A percentile compares a stretch with the other conserved stretches of the same genome.
These are phyloP conservation scores for Wallacemonas collosoma DNA, from an alignment of 208 protist species.

Conservation along the genomic window DNA sequence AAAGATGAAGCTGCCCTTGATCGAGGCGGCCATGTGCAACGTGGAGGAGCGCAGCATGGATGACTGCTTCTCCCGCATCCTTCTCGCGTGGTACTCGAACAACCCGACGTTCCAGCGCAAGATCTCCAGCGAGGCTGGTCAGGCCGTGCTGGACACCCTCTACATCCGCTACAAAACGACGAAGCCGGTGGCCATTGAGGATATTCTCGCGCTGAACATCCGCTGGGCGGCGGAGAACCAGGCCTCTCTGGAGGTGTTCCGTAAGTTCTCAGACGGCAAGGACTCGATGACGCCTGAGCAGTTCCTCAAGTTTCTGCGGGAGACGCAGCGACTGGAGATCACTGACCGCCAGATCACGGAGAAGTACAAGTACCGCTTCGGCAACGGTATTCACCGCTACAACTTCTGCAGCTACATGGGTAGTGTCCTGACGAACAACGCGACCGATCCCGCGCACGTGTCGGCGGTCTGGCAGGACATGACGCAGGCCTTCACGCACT, in stretches of 20 bases:
- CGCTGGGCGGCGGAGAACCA: conserved; percentile 66
- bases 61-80: conserved; percentile 80
- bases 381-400: conserved; percentile 81
- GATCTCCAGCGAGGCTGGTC: conserved; percentile 36
- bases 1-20: conserved; percentile 53
- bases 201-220: conserved; percentile 65
- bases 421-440: conserved; percentile 83
- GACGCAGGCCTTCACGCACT: conserved; percentile 87
- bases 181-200: conserved; percentile 54
- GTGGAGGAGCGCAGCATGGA: conserved; percentile 82
- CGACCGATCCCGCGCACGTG: conserved; percentile 70
- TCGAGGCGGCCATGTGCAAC: conserved; percentile 46
- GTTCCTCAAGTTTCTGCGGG: conserved; percentile 76
- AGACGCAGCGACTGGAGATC: conserved; percentile 65
- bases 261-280: conserved; percentile 63
- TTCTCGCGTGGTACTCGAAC: conserved; percentile 71
- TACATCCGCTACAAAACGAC: conserved; percentile 58
- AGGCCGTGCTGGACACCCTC: conserved; percentile 58
- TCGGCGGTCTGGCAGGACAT: conserved; percentile 90
- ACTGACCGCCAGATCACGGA: conserved; percentile 78
- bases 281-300: conserved; percentile 75
- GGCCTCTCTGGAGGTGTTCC: conserved; percentile 74
- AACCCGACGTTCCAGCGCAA: conserved; percentile 53
- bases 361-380: conserved; percentile 89
- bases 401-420: conserved; percentile 86